Conservation (phyloP, 805 yeast genomes). For the Huiozyma sinensis region DNA sequence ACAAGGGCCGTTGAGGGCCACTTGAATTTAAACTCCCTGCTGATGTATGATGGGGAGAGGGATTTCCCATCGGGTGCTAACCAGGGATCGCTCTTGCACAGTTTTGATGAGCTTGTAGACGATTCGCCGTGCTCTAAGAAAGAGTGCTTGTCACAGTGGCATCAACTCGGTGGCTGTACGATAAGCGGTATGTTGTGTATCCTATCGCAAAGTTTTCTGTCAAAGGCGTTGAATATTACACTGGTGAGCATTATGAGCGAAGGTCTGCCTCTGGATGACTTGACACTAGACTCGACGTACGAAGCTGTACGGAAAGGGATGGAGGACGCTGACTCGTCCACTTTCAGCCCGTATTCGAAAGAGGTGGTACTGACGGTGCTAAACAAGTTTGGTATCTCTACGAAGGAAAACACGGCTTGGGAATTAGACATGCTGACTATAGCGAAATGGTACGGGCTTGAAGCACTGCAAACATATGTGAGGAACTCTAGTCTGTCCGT, state of each 20-base stretch:
- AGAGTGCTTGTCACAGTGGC: conserved; percentile 48
- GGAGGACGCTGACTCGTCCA: conserved; percentile 12
- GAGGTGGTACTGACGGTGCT: conserved; percentile 42
- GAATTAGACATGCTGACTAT: conserved; percentile 35
- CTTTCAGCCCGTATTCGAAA: conserved; percentile 24
- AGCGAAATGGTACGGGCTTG: conserved; percentile 54
- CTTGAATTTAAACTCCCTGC: conserved; percentile 26
- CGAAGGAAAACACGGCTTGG: conserved; percentile 20
- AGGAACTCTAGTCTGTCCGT: conserved; percentile 21
- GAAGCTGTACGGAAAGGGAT: conserved; percentile 23
- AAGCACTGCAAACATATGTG: conserved; percentile 34
- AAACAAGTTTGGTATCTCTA: conserved; percentile 31
- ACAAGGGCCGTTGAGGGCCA: conserved; percentile 25
- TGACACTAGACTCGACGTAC: conserved; percentile 24
- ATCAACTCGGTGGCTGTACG: conserved; percentile 43
- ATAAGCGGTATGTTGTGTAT: conserved; percentile 35
- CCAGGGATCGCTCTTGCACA: conserved; percentile 6
- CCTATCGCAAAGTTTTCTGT: conserved; percentile 27
- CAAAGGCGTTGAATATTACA: conserved; percentile 28
- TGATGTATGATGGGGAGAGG: conserved; percentile 30
- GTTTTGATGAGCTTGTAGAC: conserved; percentile 29
- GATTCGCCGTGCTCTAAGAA: conserved; percentile 43
- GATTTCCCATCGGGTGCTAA: conserved; percentile 5
- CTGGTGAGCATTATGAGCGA: conserved; percentile 33
- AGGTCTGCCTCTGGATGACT: conserved; percentile 20